Evolutionary conservation across 345 rosid species (phyloP).

Genomic region (Excoecaria cochinchinensis): DNA sequence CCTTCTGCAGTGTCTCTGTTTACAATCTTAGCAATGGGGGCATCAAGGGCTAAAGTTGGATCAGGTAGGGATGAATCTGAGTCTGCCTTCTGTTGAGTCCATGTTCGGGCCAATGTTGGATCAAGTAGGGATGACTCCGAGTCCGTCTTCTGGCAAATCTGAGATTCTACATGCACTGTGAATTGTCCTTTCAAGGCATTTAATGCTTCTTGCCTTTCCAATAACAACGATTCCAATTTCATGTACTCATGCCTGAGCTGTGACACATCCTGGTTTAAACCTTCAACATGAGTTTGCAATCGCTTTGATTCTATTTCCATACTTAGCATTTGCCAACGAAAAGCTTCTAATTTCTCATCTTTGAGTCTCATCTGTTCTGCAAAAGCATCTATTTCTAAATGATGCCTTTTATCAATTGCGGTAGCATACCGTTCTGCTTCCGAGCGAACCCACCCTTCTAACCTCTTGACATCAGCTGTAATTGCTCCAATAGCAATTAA

Average conservation of each 20-base stretch:
- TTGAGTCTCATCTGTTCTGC: slow-evolving; percentile 71
- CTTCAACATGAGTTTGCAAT: slow-evolving; percentile 61
- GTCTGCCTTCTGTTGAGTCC: slow-evolving; percentile 28
- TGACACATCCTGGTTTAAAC: slow-evolving; percentile 52
- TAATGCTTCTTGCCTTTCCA: slow-evolving; percentile 55
- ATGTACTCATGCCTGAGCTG: slow-evolving; percentile 56
- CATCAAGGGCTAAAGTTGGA: slow-evolving; percentile 27
- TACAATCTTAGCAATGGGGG: slow-evolving; percentile 35
- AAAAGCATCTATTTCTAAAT: slow-evolving; percentile 63
- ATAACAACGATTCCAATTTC: slow-evolving; percentile 48
- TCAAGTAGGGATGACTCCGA: slow-evolving; percentile 31
- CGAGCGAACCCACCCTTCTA: slow-evolving; percentile 54
- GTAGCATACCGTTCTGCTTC: slow-evolving; percentile 65
- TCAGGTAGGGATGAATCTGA: slow-evolving; percentile 31
- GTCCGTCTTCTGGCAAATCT: slow-evolving; percentile 34
- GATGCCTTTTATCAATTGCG: slow-evolving; percentile 60
- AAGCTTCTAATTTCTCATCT: slow-evolving; percentile 77
- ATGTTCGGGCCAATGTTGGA: slow-evolving; percentile 21
- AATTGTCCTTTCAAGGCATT: slow-evolving; percentile 43
- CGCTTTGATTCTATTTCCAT: slow-evolving; percentile 76
- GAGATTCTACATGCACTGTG: slow-evolving; percentile 30
- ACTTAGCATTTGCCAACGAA: slow-evolving; percentile 68
- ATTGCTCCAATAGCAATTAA: slow-evolving; percentile 35
- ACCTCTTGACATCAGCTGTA: slow-evolving; percentile 43
- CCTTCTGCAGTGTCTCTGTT: slow-evolving; percentile 37